These are phyloP conservation scores for Penicillium odoratum DNA, from an alignment of 495 filamentous ascomycete genomes.

Conservation along the genomic window DNA sequence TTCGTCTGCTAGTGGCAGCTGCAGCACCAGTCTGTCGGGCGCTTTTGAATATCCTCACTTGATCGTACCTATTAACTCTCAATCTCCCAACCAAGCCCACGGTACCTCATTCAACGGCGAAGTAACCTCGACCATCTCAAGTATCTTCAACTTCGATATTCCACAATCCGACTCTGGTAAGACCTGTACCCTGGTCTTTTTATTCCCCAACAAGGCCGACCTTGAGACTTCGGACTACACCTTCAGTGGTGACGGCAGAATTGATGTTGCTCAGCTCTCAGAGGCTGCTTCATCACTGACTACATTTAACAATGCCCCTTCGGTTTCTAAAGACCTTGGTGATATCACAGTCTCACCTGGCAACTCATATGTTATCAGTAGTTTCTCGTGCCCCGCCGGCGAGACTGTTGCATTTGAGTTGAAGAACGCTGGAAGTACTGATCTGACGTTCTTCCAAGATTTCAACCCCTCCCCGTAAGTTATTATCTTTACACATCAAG, in stretches of 20 bases:
- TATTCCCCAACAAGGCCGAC: slow-evolving; percentile 55
- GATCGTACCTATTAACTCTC: slow-evolving; percentile 63
- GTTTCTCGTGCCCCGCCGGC: slow-evolving; percentile 57
- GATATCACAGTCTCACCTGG: slow-evolving; percentile 53
- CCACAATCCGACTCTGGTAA: slow-evolving; percentile 51
- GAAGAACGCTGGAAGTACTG: slow-evolving; percentile 49
- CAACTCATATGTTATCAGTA: slow-evolving; percentile 54
- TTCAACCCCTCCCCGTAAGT: slow-evolving; percentile 56
- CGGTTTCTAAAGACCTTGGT: slow-evolving; percentile 45
- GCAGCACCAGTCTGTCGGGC: slow-evolving; percentile 51
- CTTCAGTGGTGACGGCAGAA: slow-evolving; percentile 55
- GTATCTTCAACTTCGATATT: slow-evolving; percentile 71
- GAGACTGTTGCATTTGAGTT: slow-evolving; percentile 51
- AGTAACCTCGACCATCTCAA: slow-evolving; percentile 55
- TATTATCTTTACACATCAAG: not conserved
- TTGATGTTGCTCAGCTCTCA: slow-evolving; percentile 52
- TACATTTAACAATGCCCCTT: slow-evolving; percentile 52
- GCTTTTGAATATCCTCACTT: slow-evolving; percentile 63
- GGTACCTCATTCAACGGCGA: slow-evolving; percentile 57
- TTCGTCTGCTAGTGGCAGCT: slow-evolving; percentile 27
- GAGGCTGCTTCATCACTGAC: slow-evolving; percentile 40
- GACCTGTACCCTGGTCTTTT: slow-evolving; percentile 66
- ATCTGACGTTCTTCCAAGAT: slow-evolving; percentile 63
- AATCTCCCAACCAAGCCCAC: slow-evolving; percentile 47
- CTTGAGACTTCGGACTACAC: slow-evolving; percentile 57